Base-by-base conservation (phyloP, 306 rosid genomes). In the Lathyrus tuberosus region DNA sequence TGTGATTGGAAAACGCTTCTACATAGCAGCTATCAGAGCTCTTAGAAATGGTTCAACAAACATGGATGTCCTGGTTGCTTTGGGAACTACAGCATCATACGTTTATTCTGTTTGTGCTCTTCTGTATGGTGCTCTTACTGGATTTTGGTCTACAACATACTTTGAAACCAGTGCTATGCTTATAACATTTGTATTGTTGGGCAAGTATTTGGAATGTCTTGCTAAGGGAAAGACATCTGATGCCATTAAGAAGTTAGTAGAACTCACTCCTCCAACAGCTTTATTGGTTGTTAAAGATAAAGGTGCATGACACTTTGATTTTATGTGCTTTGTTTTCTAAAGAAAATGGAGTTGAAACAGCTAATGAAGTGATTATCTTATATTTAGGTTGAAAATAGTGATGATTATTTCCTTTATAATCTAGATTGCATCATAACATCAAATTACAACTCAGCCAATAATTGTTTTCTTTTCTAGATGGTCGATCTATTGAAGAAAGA, bases 111-210 rank as follows among this genome's bases (percentile, higher is more conserved):
- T 95, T 51, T 83, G 85, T 65, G 99, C 99, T 30, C 99, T 95
- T 79, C 84, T 95, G 31, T 95, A 91, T 72, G 99, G 99, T 75
- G 97, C 99, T 54, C 35, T 87, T 49, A 89, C 96, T 77, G 99
- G 96, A 70, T 91, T 91, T 76, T 88, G 99, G 97, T 87, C 97
- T 64, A 95, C 97, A 13, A 91, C 88, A 4, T 91, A 95, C 80
- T 95, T 95, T 79, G 99, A 95, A 86, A 95, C 99, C 71, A 91
- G 99, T 87, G 89, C 96, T 70, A 95, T 95, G 99, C 92, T 95
- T 68, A 95, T 95, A 77, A 95, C 99, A 75, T 95, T 95, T 83
- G 99, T 95, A 35, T 85, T 95, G 64, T 71, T 95, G 91, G 99
- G 99, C 9, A 95, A 95, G 80, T 95, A 95, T 79, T 73, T 95